Evolutionary conservation across 305 asterid genomes (phyloP), one percentile per base, ranked within the genome.

Genomic region (Lippia alba): DNA sequence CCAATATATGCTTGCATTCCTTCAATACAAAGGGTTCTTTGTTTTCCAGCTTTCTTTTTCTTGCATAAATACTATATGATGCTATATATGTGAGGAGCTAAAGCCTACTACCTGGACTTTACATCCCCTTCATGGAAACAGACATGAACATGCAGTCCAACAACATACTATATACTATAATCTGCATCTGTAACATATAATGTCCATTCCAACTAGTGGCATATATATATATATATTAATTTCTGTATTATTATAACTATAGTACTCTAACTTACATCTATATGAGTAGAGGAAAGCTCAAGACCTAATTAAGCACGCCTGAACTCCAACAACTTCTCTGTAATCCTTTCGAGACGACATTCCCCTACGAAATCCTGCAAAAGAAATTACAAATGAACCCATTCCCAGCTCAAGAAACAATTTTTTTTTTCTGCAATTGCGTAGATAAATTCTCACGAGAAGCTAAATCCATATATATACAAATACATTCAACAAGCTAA

Each of bases 311-410:
- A 36, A 36, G 48, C 71, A 63, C 56, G 48, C 71, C 56, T 62
- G 69, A 63, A 54, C 11, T 70, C 61, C 69, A 78, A 63, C 63
- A 66, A 60, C 53, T 67, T 77, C 48, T 67, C 56, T 72, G 30
- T 24, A 24, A 24, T 24, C 30, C 30, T 24, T 24, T 24, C 69
- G 56, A 54, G 51, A 57, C 61, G 64, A 40, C 58, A 20, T 46
- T 40, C 45, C 4, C 64, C 59, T 56, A 70, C 39, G 12, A 9
- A 32, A 55, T 53, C 80, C 83, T 79, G 69, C 80, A 74, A 66
- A 56, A 55, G 41, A 62, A 39, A 49, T n/a, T 14, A 49, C 1
- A 14, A 49, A 49, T 49, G 19, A n/a, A 14, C 15, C 15, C n/a
- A 49, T n/a, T 4, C 19, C 49, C 10, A 8, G 49, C 49, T 44